Base-by-base conservation (phyloP, 345 rosid genomes). In the Theobroma cacao region DNA sequence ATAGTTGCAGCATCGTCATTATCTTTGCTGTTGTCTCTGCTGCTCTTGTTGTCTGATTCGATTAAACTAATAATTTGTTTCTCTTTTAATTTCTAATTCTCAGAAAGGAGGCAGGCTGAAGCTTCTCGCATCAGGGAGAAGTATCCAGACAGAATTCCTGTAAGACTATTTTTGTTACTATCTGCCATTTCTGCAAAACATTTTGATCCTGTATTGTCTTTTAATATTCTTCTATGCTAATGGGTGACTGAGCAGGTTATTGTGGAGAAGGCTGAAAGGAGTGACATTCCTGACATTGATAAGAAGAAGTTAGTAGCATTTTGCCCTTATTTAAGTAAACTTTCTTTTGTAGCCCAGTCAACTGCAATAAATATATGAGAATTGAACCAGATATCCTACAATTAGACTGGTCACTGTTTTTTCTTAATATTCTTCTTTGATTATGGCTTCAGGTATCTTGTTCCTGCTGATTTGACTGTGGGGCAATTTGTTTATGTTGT, bases 261-360 rank as follows among this genome's bases (percentile, higher is more conserved):
- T 72, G 97, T 96, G 69, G 99, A 96, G 79, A 96, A 81, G 86
- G 97, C 97, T 50, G 97, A 89, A 71, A 91, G 88, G 80, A 88
- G 91, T 79, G 97, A 96, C 84, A 89, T 94, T 67, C 98, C 99
- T 75, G 97, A 96, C 58, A 96, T 96, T 82, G 98, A 94, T 82
- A 96, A 96, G 87, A 94, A 94, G 81, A 96, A 96, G 99, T 96
- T 75, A 87, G 98, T 88, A 22, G 34, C 71, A 68, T 63, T n/a
- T 45, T 62, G 20, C 65, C 9, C 18, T 1, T 77, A 7, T 69
- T 52, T 26, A 56, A 17, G 14, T 31, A 31, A 24, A 38, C 26
- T 45, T 45, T 40, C 41, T 10, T 31, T 31, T 13, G 75, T 28
- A 12, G 10, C 20, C n/a, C n/a, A 10, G 34, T 53, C 31, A 15